Base-by-base conservation (phyloP, 805 yeast genomes). In the Saturnispora halmiae region DNA sequence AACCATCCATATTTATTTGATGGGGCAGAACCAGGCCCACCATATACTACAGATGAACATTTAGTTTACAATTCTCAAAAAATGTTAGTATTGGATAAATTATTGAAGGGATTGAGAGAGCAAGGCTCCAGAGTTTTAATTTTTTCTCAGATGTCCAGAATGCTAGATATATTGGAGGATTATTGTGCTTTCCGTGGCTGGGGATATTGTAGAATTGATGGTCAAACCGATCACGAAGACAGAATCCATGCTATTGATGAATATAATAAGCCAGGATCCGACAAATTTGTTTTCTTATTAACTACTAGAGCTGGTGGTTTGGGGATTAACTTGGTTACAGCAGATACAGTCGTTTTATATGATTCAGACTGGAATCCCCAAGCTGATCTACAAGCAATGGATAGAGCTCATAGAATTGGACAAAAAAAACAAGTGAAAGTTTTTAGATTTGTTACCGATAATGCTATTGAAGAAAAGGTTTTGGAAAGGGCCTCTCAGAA, bases 1-100 rank as follows among this genome's bases (percentile, higher is more conserved):
- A 90, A 92, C 58, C 98, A 92, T 62, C 97, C 97, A 0, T 90
- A 92, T 60, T 65, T 90, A 41, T 92, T 92, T 55, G 97, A 90
- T 58, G 97, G 98, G n/a, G 98, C 97, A 1, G 97, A 88, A 60
- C 97, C 96, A 0, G 97, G 97, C 8, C 97, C 97, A 1, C 97
- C 97, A 1, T 90, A 70, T 55, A 90, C 96, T 1, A 90, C 94
- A 1, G 96, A 87, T 60, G 96, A 88, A 59, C 97, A 90, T 62
- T 69, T 90, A 47, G 79, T 88, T n/a, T 79, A 53, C 65, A 90
- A 90, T 57, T 72, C 95, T 6, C 96, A 95, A 24, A 88, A 88
- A 58, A 83, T 88, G 88, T 71, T 83, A 40, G 84, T 90, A 27
- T 64, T 88, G 42, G 97, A 88, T 57, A 85, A 85, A 54, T 66